Base-by-base conservation (phyloP, 169 alveolate species). In the Cyclospora cayetanensis region DNA sequence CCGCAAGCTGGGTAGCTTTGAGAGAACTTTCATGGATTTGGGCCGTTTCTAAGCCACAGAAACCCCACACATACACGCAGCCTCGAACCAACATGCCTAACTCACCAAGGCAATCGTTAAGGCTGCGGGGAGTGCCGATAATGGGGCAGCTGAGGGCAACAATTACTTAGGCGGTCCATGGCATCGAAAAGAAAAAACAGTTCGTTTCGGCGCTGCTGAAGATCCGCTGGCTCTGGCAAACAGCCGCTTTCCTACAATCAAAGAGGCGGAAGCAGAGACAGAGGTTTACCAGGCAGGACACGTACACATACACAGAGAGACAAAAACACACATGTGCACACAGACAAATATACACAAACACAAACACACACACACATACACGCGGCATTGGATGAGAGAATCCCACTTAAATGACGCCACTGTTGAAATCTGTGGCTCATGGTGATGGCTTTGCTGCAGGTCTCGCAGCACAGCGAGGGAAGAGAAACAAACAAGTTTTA, bases 161-260 rank as follows among this genome's bases (percentile, higher is more conserved):
- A 66, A 29, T 29, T 39, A 70, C 83, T 70, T 53, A 70, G 83
- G 1, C 83, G 5, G 83, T 70, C 83, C 34, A 70, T n/a, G 3
- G 50, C 83, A 27, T 85, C 92, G 42, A 39, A 55, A 11, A 76
- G 34, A 37, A 66, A 85, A 31, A 65, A 85, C 39, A 85, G 63
- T 9, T 85, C 70, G 74, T 85, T 85, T 29, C 92, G 79, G 52
- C 37, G 79, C 37, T 41, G 53, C 55, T 85, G 92, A 2, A 85
- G 37, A 9, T 66, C 85, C 3, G 92, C 92, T 2, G 41, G 34
- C 74, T 85, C 92, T 18, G 92, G 92, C 35, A 85, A 35, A n/a
- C 70, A 50, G n/a, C 92, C 92, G 52, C 39, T 76, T 55, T 85
- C 92, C 92, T 85, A 74, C 72, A 39, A 70, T 34, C 50, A 27